Evolutionary conservation across 169 alveolate genomes (phyloP), one percentile per base, ranked within the genome.

Genomic region (Plasmodium ovale): DNA sequence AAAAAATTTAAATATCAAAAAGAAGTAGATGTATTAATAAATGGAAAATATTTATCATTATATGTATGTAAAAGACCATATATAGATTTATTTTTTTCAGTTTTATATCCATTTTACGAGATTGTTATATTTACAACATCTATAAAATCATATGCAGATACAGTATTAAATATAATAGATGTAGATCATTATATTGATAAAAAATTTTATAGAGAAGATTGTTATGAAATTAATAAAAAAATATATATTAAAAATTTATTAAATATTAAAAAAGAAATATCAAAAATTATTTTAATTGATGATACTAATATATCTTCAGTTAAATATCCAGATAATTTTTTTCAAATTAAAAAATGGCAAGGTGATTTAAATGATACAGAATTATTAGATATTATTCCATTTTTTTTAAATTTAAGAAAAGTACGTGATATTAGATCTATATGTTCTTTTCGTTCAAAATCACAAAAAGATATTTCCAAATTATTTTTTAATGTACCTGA

Each of bases 331-430:
- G 87, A 94, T 6, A 94, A 94, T 85, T 62, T 39, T 37, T 51
- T 94, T 19, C 94, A 92, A 10, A 94, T 94, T 0, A 93, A 92
- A 72, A 93, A 92, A 77, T 94, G 96, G 96, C 92, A 59, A 53
- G 96, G 96, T 1, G 93, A 73, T 54, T 70, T 31, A 16, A 49
- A 79, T 33, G 96, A 94, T 72, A 93, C 93, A 4, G 96, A 93
- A 54, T 91, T 94, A 62, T 71, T 92, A 64, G 94, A 92, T 29
- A 87, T 92, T n/a, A 91, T 94, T 59, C 96, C 96, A 33, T 91
- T 94, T 27, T 91, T 94, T 84, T 72, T 85, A 16, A 93, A 94
- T 4, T 58, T 94, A 69, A 58, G 93, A 16, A 71, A 92, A 42
- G 90, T 92, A 31, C 60, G 68, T 4, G 96, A 94, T 35, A 94